Conservation (phyloP, 2,329 filamentous ascomycete species). For the Lachnellula occidentalis region DNA sequence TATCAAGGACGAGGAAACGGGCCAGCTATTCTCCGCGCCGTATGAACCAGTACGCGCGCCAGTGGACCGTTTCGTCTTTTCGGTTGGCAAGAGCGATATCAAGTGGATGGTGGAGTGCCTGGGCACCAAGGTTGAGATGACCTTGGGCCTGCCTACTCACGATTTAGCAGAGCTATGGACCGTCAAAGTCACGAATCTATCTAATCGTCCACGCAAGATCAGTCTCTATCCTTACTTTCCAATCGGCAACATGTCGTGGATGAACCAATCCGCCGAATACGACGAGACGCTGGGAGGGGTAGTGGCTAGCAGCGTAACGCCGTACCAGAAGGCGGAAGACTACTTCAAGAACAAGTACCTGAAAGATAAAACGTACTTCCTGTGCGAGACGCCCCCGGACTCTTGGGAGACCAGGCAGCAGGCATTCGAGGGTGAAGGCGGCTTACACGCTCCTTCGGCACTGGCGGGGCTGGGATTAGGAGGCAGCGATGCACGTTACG, state of each 20-base stretch:
- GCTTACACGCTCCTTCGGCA: constrained; percentile 46
- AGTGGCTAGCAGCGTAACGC: constrained; percentile 47
- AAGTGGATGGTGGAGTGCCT: constrained; percentile 48
- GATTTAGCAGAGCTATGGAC: constrained; percentile 53
- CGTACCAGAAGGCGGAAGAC: constrained; percentile 51
- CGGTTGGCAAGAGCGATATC: constrained; percentile 49
- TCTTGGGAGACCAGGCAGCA: constrained; percentile 49
- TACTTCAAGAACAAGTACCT: constrained; percentile 52
- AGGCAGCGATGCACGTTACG: constrained; percentile 47
- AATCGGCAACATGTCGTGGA: constrained; percentile 57
- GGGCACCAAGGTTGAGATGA: constrained; percentile 48
- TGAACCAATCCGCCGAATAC: constrained; percentile 54
- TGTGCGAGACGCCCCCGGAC: constrained; percentile 46
- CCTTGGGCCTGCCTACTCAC: constrained; percentile 44
- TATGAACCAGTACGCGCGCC: constrained; percentile 48
- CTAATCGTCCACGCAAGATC: constrained; percentile 39
- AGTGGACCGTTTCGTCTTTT: constrained; percentile 46
- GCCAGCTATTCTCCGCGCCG: constrained; percentile 48
- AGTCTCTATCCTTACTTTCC: constrained; percentile 53
- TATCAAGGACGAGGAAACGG: constrained; percentile 49
- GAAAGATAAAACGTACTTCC: constrained; percentile 53
- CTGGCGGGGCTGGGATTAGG: constrained; percentile 36
- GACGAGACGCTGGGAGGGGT: constrained; percentile 43
- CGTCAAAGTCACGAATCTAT: constrained; percentile 46
- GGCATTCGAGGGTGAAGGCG: constrained; percentile 51